Evolutionary conservation across 495 filamentous ascomycete genomes (phyloP).

Genomic region (Tuber microsphaerosporum): DNA sequence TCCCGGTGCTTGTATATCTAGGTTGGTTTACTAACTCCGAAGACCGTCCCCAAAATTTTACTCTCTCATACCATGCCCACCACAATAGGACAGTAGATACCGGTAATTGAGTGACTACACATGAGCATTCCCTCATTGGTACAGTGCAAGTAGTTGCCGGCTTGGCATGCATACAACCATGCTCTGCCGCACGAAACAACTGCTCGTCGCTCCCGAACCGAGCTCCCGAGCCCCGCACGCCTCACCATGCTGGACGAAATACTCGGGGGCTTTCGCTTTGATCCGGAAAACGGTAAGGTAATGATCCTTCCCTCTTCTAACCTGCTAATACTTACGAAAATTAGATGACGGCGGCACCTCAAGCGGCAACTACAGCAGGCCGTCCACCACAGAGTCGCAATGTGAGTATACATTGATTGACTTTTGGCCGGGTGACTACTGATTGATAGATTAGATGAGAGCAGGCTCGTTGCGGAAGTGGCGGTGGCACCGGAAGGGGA

Average conservation of each 20-base stretch:
- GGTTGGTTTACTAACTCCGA: background rate
- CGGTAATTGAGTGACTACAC: background rate
- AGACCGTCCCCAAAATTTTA: background rate
- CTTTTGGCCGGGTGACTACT: background rate
- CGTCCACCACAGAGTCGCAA: background rate
- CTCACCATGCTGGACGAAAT: background rate
- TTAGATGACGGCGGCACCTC: background rate
- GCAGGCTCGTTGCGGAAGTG: background rate
- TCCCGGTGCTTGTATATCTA: background rate
- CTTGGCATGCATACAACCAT: background rate
- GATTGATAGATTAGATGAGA: background rate
- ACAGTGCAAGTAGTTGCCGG: background rate
- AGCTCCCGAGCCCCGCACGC: background rate
- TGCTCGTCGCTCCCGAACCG: background rate
- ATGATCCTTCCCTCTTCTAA: background rate
- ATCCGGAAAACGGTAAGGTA: background rate
- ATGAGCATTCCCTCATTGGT: background rate
- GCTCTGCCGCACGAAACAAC: background rate
- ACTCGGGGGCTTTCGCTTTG: background rate
- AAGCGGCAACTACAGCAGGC: background rate
- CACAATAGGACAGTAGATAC: background rate
- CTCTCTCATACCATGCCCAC: background rate
- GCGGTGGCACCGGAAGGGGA: conserved; percentile 18
- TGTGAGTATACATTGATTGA: background rate
- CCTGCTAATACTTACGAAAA: background rate